A percentile compares a stretch with the other conserved stretches of the same genome.
phyloP scores from a whole-genome alignment of 306 rosid genomes.

The Sphenostylis stenocarpa region DNA sequence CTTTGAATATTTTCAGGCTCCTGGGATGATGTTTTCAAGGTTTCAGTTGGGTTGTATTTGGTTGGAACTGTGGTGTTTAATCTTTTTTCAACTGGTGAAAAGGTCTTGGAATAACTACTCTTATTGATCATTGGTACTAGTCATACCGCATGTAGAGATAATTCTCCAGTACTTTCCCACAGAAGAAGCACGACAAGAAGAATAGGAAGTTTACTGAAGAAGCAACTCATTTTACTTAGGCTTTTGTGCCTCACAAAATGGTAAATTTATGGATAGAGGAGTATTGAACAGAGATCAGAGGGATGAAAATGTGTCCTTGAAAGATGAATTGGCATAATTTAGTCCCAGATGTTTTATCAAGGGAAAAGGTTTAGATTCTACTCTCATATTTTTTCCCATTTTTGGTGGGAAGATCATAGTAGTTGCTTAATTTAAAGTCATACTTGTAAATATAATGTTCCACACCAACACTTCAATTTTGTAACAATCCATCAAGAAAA shows the following conservation, averaged over 20 bases:
- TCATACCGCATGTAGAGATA: constrained; percentile 18
- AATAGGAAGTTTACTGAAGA: constrained; percentile 1
- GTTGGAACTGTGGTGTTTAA: constrained; percentile 96
- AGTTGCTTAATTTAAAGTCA: constrained; percentile 33
- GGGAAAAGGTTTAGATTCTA: constrained; percentile 18
- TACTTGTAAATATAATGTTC: constrained; percentile 57
- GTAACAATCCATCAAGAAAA: constrained; percentile 28
- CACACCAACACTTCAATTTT: constrained; percentile 48
- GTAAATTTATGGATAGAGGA: constrained; percentile 28
- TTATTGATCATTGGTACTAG: constrained; percentile 1
- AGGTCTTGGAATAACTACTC: constrained; percentile 64
- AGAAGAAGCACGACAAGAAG: constrained; percentile 8
- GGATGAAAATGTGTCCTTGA: constrained; percentile 16
- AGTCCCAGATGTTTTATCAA: constrained; percentile 28
- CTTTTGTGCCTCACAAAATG: constrained; percentile 31
- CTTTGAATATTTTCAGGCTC: constrained; percentile 61
- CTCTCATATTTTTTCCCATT: constrained; percentile 16
- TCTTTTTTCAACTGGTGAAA: constrained; percentile 93
- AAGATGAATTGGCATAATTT: constrained; percentile 13
- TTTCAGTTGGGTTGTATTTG: constrained; percentile 90
- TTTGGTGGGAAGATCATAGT: constrained; percentile 40
- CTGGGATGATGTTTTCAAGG: constrained; percentile 98
- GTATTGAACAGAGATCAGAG: constrained; percentile 4
- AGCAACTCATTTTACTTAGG: constrained; percentile 22
- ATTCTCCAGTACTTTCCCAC: constrained; percentile 26